Conservation (phyloP, 2,329 filamentous ascomycete species). For the Ophiocordyceps camponoti-leonardi region DNA sequence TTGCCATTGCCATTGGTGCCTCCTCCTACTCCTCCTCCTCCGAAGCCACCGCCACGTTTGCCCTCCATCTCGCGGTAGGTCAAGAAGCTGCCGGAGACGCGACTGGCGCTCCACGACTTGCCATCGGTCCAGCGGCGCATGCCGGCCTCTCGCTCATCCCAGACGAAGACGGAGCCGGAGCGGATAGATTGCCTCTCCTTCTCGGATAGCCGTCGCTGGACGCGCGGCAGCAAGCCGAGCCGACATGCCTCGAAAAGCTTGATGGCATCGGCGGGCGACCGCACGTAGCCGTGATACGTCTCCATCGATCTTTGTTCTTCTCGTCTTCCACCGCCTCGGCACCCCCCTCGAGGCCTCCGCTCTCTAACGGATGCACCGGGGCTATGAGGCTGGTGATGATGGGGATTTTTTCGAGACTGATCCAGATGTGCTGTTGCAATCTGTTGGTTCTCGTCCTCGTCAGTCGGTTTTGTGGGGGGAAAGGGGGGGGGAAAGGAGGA, state of each 20-base stretch:
- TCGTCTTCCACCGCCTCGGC: neutral
- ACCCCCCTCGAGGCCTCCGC: neutral
- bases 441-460: neutral
- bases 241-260: conserved; percentile 96
- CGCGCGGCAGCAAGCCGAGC: conserved; percentile 72
- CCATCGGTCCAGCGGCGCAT: conserved; percentile 98
- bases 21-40: conserved; percentile 8
- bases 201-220: conserved; percentile 84
- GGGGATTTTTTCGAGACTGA: neutral
- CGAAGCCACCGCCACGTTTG: conserved; percentile 71
- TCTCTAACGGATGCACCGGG: neutral
- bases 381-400: neutral
- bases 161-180: conserved; percentile 97
- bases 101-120: conserved; percentile 96
- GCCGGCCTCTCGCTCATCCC: conserved; percentile 95
- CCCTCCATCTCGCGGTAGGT: conserved; percentile 99
- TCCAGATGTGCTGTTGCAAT: neutral
- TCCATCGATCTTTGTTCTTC: conserved; percentile 52
- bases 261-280: conserved; percentile 92
- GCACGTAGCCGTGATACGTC: conserved; percentile 88
- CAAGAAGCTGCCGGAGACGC: conserved; percentile 91
- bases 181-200: conserved; percentile 94
- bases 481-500: neutral
- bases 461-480: neutral
- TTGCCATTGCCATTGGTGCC: neutral